Base-by-base conservation (phyloP, 371 early-diverging fungal genomes). In the Rhizopus microsporus region DNA sequence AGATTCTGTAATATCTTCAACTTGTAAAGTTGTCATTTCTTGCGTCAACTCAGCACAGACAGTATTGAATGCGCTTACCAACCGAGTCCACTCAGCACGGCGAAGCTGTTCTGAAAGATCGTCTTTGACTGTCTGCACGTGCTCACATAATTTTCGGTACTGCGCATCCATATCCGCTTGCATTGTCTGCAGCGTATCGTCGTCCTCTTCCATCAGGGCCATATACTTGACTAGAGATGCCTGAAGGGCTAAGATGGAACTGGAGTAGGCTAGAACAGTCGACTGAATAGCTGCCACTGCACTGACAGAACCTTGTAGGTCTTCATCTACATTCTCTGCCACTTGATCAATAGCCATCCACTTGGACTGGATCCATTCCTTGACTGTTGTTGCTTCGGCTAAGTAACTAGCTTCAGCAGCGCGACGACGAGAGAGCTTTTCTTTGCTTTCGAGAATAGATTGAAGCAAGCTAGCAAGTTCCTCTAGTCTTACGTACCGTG, bases 381-480 rank as follows among this genome's bases (percentile, higher is more conserved):
- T 38, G 12, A 74, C 62, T n/a, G 40, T 59, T 6, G 44, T 38
- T 1, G 70, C 74, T 47, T 78, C 75, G 1, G 64, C 50, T 29
- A 64, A 37, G 9, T 73, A 78, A 7, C 70, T 57, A n/a, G 65
- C 66, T 12, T 69, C 67, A 0, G 72, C 68, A 29, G 72, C 71
- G 16, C 65, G 61, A 12, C 70, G 65, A 45, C 72, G 68, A 7
- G 74, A 70, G 6, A 67, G 49, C 3, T 66, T 42, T 48, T 74
- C 67, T 17, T 67, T 69, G 2, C 71, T 60, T 33, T 74, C 56
- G 3, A 71, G 47, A 15, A 71, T 63, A 0, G 71, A 37, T 9
- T 62, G 59, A 13, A 78, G 51, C 7, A 69, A 55, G 15, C 38
- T 42, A 5, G 62, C 60, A 0, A 74, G 45, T 32, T 73, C 72